phyloP scores from a whole-genome alignment of 306 rosid species.

The Oxytropis ochrocephala region DNA sequence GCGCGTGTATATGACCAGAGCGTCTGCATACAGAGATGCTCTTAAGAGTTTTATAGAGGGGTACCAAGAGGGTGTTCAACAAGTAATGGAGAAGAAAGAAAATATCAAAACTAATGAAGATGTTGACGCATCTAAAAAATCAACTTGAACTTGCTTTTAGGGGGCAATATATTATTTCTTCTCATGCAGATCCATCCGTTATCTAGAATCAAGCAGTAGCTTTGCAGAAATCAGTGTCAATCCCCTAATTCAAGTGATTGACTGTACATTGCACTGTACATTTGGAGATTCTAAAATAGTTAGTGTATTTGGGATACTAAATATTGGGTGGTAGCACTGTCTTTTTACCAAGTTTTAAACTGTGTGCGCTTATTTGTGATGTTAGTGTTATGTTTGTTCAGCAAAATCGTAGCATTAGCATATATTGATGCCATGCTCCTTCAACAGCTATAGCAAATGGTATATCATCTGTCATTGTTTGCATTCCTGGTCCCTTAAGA shows the following conservation, averaged over 20 bases:
- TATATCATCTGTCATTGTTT: too few relatives aligned
- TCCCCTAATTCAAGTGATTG: neutral
- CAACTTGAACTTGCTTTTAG: constrained; percentile 23
- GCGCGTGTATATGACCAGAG: constrained; percentile 83
- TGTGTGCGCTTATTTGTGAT: neutral
- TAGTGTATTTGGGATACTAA: constrained; percentile 13
- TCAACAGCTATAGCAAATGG: neutral
- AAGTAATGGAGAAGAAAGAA: constrained; percentile 57
- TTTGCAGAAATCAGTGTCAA: constrained; percentile 14
- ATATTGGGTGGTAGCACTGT: neutral
- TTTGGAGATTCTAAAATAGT: neutral
- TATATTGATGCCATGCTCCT: neutral
- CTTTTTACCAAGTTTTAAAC: neutral
- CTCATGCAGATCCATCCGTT: neutral
- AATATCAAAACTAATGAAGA: constrained; percentile 43
- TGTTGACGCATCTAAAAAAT: constrained; percentile 28
- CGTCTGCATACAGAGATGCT: constrained; percentile 81
- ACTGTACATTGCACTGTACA: neutral
- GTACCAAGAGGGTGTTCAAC: constrained; percentile 74
- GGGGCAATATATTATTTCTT: neutral
- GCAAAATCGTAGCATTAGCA: neutral
- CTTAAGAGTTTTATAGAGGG: constrained; percentile 78
- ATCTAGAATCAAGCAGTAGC: constrained; percentile 12
- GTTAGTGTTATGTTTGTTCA: neutral
- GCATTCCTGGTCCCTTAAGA: too few relatives aligned